phyloP scores from a whole-genome alignment of 768 basidiomycete genomes.

The Tylopilus vinaceipallidus region DNA sequence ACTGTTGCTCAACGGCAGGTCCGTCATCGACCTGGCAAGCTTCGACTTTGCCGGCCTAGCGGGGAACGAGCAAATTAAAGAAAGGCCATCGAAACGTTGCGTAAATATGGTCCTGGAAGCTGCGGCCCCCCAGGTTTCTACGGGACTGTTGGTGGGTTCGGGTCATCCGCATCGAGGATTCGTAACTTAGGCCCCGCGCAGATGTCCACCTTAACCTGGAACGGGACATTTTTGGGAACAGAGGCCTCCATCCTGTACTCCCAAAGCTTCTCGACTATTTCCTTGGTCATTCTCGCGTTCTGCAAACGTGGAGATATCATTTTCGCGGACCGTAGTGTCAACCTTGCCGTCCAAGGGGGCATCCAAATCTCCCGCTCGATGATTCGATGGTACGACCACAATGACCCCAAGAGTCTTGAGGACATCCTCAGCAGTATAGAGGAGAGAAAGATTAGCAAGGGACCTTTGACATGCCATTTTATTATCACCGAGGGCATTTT shows the following conservation, averaged over 20 bases:
- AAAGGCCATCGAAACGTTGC: constrained; percentile 78
- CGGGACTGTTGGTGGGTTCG: constrained; percentile 79
- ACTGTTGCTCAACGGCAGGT: constrained; percentile 67
- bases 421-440: constrained; percentile 80
- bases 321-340: constrained; percentile 91
- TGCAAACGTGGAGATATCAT: constrained; percentile 97
- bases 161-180: not conserved
- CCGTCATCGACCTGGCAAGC: constrained; percentile 81
- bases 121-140: constrained; percentile 98
- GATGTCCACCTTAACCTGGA: constrained; percentile 93
- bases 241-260: constrained; percentile 91
- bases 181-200: constrained; percentile 30
- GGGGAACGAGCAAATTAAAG: constrained; percentile 84
- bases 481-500: constrained; percentile 98
- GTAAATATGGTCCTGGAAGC: constrained; percentile 89
- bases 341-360: constrained; percentile 94
- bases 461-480: constrained; percentile 84
- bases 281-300: constrained; percentile 95
- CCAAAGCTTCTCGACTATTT: constrained; percentile 88
- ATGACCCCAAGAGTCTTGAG: constrained; percentile 88
- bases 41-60: constrained; percentile 91
- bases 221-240: constrained; percentile 84
- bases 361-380: constrained; percentile 90
- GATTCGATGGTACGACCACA: constrained; percentile 95
- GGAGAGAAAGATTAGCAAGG: constrained; percentile 81